phyloP scores from a whole-genome alignment of 371 early-diverging fungal species.

The Mucor sp. region DNA sequence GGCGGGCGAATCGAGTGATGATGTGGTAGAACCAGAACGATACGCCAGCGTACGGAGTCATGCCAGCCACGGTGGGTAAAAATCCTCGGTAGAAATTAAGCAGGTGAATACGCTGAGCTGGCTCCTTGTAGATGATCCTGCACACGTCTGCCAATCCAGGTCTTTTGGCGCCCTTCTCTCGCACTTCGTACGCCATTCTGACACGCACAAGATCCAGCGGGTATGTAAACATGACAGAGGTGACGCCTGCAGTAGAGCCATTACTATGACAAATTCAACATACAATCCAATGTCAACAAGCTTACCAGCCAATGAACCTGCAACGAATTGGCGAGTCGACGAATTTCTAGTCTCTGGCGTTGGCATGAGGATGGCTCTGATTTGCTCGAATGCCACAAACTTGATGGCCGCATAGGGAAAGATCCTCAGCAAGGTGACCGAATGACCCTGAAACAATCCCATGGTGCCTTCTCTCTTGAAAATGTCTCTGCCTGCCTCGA shows the following conservation, averaged over 20 bases:
- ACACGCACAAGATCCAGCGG: conserved; percentile 90
- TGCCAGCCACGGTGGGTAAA: conserved; percentile 79
- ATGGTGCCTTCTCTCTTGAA: conserved; percentile 62
- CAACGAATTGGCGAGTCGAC: conserved; percentile 56
- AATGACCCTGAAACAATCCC: conserved; percentile 92
- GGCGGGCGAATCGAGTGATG: conserved; percentile 55
- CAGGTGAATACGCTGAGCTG: conserved; percentile 28
- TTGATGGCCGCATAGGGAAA: conserved; percentile 95
- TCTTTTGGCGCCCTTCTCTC: conserved; percentile 5
- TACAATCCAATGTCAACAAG: neutral
- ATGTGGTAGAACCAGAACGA: conserved; percentile 76
- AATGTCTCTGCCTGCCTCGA: conserved; percentile 76
- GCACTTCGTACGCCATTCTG: conserved; percentile 83
- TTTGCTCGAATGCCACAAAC: conserved; percentile 89
- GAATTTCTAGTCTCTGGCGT: conserved; percentile 50
- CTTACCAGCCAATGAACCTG: conserved; percentile 77
- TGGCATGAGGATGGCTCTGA: conserved; percentile 64
- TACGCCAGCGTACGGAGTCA: conserved; percentile 93
- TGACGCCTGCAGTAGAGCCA: conserved; percentile 57
- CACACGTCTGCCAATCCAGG: conserved; percentile 25
- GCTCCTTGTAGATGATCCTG: conserved; percentile 50
- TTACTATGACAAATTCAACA: conserved; percentile 4
- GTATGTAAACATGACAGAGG: conserved; percentile 85
- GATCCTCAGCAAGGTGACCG: conserved; percentile 84
- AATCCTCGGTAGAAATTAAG: conserved; percentile 91